Percentiles rank a stretch among this genome's conserved stretches.
Conservation (phyloP, 2,329 filamentous ascomycete genomes). For the Diaporthe longicolla region DNA sequence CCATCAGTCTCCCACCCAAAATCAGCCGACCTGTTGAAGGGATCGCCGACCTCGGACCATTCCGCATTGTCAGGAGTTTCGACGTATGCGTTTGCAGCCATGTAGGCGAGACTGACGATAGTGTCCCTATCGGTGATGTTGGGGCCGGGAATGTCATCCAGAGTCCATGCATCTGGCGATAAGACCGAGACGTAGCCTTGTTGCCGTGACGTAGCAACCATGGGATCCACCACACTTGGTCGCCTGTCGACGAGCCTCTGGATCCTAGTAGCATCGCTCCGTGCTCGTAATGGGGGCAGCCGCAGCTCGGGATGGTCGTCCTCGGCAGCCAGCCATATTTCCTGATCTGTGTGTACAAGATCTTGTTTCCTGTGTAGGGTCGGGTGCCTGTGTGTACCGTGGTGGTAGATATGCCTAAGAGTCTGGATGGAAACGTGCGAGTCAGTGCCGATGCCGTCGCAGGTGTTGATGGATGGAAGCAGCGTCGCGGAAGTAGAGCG, state of each 20-base stretch:
- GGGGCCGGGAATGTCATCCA: constrained; percentile 83
- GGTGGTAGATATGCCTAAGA: constrained; percentile 92
- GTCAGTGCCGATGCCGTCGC: constrained; percentile 2
- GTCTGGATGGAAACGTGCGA: constrained; percentile 57
- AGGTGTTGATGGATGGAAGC: not conserved
- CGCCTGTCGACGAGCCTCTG: constrained; percentile 86
- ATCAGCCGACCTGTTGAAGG: constrained; percentile 87
- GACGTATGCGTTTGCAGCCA: constrained; percentile 92
- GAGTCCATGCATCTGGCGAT: constrained; percentile 82
- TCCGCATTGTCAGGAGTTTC: constrained; percentile 78
- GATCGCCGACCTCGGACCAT: constrained; percentile 85
- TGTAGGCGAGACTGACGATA: constrained; percentile 85
- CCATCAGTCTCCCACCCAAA: constrained; percentile 96
- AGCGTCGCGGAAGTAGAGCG: constrained; percentile 11
- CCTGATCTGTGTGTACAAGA: constrained; percentile 67
- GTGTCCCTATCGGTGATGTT: constrained; percentile 90
- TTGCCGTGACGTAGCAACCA: constrained; percentile 80
- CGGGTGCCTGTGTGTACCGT: constrained; percentile 86
- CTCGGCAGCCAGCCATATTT: constrained; percentile 74
- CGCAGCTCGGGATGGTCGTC: constrained; percentile 67
- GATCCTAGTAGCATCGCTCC: constrained; percentile 77
- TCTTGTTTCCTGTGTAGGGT: constrained; percentile 83
- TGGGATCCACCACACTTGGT: constrained; percentile 80
- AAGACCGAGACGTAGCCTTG: constrained; percentile 78
- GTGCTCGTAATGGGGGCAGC: constrained; percentile 69